These are phyloP conservation scores for Malus hybrid DNA, from an alignment of 331 rosid genomes.

Conservation along the genomic window DNA sequence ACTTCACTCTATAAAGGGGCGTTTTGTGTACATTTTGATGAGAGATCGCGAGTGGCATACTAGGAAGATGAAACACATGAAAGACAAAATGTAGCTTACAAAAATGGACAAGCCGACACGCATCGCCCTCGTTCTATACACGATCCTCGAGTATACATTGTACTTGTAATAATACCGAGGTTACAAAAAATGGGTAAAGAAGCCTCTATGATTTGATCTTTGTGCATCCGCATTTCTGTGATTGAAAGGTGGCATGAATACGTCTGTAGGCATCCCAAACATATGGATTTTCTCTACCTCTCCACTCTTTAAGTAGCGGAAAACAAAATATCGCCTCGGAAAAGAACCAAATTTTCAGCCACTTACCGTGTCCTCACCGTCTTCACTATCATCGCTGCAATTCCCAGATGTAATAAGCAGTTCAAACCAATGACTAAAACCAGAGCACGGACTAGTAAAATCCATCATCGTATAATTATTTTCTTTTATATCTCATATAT, in stretches of 20 bases:
- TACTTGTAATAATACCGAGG: conserved; percentile 9
- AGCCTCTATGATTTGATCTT: background rate
- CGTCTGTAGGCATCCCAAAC: background rate
- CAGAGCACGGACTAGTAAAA: background rate
- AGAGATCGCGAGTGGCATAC: no score
- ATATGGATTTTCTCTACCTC: background rate
- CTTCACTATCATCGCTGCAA: conserved; percentile 82
- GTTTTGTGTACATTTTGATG: no score
- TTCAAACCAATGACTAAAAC: background rate
- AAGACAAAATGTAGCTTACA: background rate
- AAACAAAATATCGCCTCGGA: background rate
- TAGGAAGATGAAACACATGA: background rate
- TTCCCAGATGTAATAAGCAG: background rate
- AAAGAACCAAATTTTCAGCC: conserved; percentile 24
- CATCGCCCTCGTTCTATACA: conserved; percentile 8
- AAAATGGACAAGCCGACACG: background rate
- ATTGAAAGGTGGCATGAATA: background rate
- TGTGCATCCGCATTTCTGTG: background rate
- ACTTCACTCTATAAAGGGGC: no score
- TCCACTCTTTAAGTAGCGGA: background rate
- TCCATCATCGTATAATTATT: background rate
- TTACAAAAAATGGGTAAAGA: conserved; percentile 21
- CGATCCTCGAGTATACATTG: background rate
- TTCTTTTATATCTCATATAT: background rate
- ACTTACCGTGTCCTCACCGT: conserved; percentile 50